Base-by-base conservation (phyloP, 2,329 filamentous ascomycete genomes). In the Trichoderma atrobrunneum region DNA sequence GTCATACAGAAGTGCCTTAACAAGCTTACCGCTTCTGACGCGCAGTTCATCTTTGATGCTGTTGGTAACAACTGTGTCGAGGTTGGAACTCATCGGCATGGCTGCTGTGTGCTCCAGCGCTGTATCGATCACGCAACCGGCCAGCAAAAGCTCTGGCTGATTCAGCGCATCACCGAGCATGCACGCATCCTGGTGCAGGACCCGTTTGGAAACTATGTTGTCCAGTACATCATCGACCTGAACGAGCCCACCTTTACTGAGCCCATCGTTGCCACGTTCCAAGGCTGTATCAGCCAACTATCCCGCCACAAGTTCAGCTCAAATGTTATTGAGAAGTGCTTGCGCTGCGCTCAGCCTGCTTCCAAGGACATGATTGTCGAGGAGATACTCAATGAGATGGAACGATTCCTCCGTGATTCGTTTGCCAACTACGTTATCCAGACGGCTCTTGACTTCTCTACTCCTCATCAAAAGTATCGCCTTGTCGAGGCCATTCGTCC, bases 281-380 rank as follows among this genome's bases (percentile, higher is more conserved):
- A 88, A 71, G 92, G 92, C 77, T 87, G 87, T 85, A 93, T 89
- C 85, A 92, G 80, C 78, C 88, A 82, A 82, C 88, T 88, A 18
- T 98, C 96, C 7, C 95, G 94, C 80, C 96, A 99, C 85, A 99
- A 99, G 84, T 99, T 99, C 85, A 98, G 94, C 84, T 98, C 96
- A 78, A 99, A 99, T 77, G 96, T 99, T 72, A 95, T 99, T 74
- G 96, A 99, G 85, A 99, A 99, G 82, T 95, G 93, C 78, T 85
- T 98, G 72, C 94, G 96, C 71, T 97, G 94, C 79, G 91, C 95
- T 43, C 90, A 92, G 73, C 85, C 90, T 28, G 85, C 88, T 11
- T 92, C 92, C 66, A 94, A 92, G 80, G 92, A 94, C 77, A 87
- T 91, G 81, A 91, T 99, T 83, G 92, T 98, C 72, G 89, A 92